A percentile compares a stretch with the other conserved stretches of the same genome.
Conservation (phyloP, 2,329 filamentous ascomycete species). For the Gyromitra esculenta region DNA sequence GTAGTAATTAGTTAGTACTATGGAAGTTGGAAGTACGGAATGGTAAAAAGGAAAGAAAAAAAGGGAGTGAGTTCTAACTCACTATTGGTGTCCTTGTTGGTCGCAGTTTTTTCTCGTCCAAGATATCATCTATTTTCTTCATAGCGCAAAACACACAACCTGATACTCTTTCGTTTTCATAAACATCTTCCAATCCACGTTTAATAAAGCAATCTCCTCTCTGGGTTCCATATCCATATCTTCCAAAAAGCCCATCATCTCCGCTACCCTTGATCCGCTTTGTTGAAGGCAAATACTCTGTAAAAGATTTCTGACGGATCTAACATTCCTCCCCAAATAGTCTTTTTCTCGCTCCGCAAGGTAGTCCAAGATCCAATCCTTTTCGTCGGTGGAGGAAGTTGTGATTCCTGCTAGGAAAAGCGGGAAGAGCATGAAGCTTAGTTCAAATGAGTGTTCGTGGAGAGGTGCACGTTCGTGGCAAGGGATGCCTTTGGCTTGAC, state of each 20-base stretch:
- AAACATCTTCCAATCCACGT: slow-evolving; percentile 41
- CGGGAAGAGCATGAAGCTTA: slow-evolving; percentile 49
- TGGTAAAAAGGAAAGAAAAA: no score
- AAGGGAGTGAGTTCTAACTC: slow-evolving; percentile 24
- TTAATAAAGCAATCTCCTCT: slow-evolving; percentile 2
- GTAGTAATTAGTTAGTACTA: not conserved
- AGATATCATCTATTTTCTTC: not conserved
- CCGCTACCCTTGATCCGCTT: slow-evolving; percentile 13
- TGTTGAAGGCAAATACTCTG: slow-evolving; percentile 38
- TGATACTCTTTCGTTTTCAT: slow-evolving; percentile 35
- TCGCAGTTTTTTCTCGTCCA: not conserved
- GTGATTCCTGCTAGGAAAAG: slow-evolving; percentile 49
- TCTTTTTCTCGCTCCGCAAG: slow-evolving; percentile 28
- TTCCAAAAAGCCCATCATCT: slow-evolving; percentile 19
- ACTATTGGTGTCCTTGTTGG: slow-evolving; percentile 5
- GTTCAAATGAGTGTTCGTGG: slow-evolving; percentile 22
- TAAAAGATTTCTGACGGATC: slow-evolving; percentile 34
- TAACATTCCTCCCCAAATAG: slow-evolving; percentile 43
- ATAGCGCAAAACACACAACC: slow-evolving; percentile 46
- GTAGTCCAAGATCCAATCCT: slow-evolving; percentile 41
- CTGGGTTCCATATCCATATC: not conserved
- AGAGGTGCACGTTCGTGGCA: slow-evolving; percentile 19
- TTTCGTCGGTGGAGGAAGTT: slow-evolving; percentile 31
- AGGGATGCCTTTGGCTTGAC: slow-evolving; percentile 33
- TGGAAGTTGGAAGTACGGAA: not conserved